Percentiles rank a stretch among this genome's conserved stretches.
phyloP scores from a whole-genome alignment of 2,329 filamentous ascomycete genomes.

The Diaporthe helianthi region DNA sequence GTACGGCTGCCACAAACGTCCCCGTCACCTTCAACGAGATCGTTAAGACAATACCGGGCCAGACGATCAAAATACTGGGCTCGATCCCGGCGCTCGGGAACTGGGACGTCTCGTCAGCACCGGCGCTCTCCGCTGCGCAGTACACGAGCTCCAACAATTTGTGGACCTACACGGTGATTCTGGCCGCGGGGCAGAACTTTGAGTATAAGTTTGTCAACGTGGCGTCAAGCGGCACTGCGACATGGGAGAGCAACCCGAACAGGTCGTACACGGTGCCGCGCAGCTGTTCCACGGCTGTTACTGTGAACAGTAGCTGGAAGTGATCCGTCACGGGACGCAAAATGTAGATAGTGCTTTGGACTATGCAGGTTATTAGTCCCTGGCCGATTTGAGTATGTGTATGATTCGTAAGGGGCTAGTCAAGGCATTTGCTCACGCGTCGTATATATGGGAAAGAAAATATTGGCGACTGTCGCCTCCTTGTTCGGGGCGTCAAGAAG shows the following conservation, averaged over 20 bases:
- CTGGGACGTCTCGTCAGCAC: slow-evolving; percentile 56
- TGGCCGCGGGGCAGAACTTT: slow-evolving; percentile 60
- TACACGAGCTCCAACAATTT: slow-evolving; percentile 62
- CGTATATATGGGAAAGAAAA: not conserved
- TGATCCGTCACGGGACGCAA: slow-evolving; percentile 19
- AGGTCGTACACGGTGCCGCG: slow-evolving; percentile 44
- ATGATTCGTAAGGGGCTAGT: not conserved
- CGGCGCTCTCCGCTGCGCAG: slow-evolving; percentile 57
- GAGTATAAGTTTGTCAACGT: slow-evolving; percentile 69
- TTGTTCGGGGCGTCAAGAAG: too few species aligned
- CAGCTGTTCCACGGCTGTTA: slow-evolving; percentile 37
- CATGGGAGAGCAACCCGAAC: slow-evolving; percentile 65
- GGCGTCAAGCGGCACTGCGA: slow-evolving; percentile 54
- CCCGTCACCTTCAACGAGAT: slow-evolving; percentile 52
- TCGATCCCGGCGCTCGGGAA: slow-evolving; percentile 54
- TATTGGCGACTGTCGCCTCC: not conserved
- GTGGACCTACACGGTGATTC: slow-evolving; percentile 59
- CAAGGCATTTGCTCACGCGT: not conserved
- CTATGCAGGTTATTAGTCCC: not conserved
- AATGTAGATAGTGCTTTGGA: not conserved
- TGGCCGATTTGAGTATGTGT: too few species aligned
- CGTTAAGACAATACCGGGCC: slow-evolving; percentile 54
- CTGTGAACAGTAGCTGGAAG: slow-evolving; percentile 41
- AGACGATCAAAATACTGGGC: slow-evolving; percentile 56
- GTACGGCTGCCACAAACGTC: slow-evolving; percentile 44